Evolutionary conservation across 768 basidiomycete genomes (phyloP).

Genomic region (Termitomyces sp.): DNA sequence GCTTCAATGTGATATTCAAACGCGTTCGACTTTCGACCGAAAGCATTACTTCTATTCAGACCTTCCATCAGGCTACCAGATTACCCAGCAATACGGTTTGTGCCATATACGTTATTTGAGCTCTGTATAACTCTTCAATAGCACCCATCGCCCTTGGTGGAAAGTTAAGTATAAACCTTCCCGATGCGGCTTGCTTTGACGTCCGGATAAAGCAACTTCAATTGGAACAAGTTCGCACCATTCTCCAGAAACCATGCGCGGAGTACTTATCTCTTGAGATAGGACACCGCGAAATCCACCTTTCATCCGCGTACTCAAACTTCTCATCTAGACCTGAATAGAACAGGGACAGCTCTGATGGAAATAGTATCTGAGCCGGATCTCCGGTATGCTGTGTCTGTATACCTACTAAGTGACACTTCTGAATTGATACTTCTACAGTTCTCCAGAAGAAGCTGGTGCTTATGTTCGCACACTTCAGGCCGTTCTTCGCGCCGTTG

Average conservation of each 20-base stretch:
- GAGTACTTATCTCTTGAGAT: not conserved
- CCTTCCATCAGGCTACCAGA: slow-evolving; percentile 92
- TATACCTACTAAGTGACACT: not conserved
- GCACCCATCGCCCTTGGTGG: slow-evolving; percentile 80
- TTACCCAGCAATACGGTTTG: slow-evolving; percentile 91
- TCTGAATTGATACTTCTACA: slow-evolving; percentile 17
- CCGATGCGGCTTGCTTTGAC: slow-evolving; percentile 26
- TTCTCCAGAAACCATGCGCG: not conserved
- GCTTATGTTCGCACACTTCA: slow-evolving; percentile 84
- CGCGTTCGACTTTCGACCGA: slow-evolving; percentile 82
- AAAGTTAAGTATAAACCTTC: slow-evolving; percentile 38
- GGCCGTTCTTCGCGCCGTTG: slow-evolving; percentile 73
- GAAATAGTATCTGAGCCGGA: slow-evolving; percentile 97
- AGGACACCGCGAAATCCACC: slow-evolving; percentile 93
- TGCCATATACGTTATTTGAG: slow-evolving; percentile 1
- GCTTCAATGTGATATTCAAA: slow-evolving; percentile 60
- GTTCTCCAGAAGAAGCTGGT: slow-evolving; percentile 86
- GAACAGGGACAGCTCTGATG: slow-evolving; percentile 87
- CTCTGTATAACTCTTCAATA: slow-evolving; percentile 24
- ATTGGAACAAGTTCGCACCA: slow-evolving; percentile 75
- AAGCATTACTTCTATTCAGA: slow-evolving; percentile 99
- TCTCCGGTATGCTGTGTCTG: slow-evolving; percentile 48
- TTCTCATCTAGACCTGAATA: slow-evolving; percentile 80
- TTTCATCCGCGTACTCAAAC: slow-evolving; percentile 45
- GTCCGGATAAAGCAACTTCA: slow-evolving; percentile 95